These are phyloP conservation scores for Asterella californica DNA, from an alignment of 225 moss, liverwort and hornwort species.

Conservation along the genomic window DNA sequence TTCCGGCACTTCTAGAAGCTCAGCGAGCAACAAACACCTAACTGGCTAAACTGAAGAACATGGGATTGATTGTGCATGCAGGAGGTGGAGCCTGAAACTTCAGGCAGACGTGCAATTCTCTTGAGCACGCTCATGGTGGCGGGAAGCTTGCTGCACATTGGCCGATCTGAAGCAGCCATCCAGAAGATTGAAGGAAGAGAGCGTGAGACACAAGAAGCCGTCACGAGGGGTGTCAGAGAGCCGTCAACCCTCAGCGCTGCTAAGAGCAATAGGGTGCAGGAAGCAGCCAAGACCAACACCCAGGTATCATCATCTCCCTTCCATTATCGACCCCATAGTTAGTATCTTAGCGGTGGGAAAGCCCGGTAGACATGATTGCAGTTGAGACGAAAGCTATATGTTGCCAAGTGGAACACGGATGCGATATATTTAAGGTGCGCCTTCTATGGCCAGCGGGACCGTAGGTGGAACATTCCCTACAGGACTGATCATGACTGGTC, in stretches of 20 bases:
- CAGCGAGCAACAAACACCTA: not conserved
- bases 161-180: conserved; percentile 40
- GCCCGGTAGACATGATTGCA: too few relatives aligned
- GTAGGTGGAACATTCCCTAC: too few relatives aligned
- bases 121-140: not conserved
- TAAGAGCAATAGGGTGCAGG: conserved; percentile 45
- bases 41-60: not conserved
- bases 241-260: conserved; percentile 35
- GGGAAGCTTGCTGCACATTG: conserved; percentile 14
- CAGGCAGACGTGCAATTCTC: not conserved
- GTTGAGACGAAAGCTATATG: too few relatives aligned
- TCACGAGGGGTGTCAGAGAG: conserved; percentile 56
- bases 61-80: not conserved
- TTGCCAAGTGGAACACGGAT: too few relatives aligned
- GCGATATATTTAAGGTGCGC: too few relatives aligned
- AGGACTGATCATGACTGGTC: too few relatives aligned
- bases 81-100: not conserved
- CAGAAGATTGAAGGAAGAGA: conserved; percentile 14
- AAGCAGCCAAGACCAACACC: conserved; percentile 34
- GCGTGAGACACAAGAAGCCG: conserved; percentile 39
- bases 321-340: too few relatives aligned
- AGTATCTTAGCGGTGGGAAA: too few relatives aligned
- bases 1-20: not conserved
- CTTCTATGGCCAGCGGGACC: too few relatives aligned
- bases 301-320: conserved; percentile 30